Conservation (phyloP, 441 rosid species). For the Mallotus repandus region DNA sequence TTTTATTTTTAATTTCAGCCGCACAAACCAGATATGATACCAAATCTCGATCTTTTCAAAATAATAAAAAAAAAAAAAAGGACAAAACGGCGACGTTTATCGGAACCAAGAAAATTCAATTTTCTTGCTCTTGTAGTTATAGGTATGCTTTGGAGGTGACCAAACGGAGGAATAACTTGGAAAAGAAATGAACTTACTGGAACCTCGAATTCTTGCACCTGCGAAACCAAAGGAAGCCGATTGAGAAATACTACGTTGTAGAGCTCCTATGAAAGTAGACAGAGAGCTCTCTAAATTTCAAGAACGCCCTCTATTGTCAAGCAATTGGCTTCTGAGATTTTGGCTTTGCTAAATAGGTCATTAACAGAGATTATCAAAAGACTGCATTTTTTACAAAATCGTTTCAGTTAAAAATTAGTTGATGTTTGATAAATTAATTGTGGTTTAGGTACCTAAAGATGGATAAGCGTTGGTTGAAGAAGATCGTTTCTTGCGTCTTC, state of each 20-base stretch:
- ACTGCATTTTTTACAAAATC: not conserved
- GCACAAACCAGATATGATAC: not conserved
- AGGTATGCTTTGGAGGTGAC: too few species aligned
- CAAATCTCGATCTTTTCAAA: too few species aligned
- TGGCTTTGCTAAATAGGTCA: conserved; percentile 45
- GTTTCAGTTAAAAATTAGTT: not conserved
- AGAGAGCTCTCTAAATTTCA: conserved; percentile 46
- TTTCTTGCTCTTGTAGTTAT: too few species aligned
- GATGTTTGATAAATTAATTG: not conserved
- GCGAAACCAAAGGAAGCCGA: not conserved
- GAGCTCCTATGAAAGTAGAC: conserved; percentile 42
- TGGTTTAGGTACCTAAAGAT: conserved; percentile 43
- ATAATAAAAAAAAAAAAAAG: too few species aligned
- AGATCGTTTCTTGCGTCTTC: conserved; percentile 28
- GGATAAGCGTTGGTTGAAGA: conserved; percentile 27
- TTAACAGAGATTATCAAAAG: not conserved
- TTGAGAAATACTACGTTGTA: conserved; percentile 33
- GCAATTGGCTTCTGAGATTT: conserved; percentile 47
- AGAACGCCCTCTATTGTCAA: conserved; percentile 43
- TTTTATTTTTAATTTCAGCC: not conserved
- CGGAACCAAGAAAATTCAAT: too few species aligned
- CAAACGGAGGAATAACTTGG: not conserved
- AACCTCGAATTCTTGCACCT: not conserved
- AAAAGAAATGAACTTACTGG: conserved; percentile 17
- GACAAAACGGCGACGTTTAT: conserved; percentile 14